Base-by-base conservation (phyloP, 805 yeast species). In the Barnettozyma wickerhamii region DNA sequence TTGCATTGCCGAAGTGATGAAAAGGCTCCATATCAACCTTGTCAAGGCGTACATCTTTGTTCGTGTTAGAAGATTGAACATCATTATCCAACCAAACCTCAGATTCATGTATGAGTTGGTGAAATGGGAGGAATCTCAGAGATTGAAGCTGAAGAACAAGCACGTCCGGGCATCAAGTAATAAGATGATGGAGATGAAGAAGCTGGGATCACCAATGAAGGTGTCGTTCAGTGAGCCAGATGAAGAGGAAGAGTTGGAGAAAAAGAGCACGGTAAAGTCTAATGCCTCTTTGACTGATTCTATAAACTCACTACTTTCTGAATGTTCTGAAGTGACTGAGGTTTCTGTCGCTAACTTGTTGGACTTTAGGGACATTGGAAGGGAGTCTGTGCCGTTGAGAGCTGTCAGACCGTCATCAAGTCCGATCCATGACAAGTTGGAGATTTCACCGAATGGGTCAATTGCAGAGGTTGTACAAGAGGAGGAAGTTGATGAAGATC, bases 1-100 rank as follows among this genome's bases (percentile, higher is more conserved):
- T 10, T 91, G 95, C 51, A 91, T 91, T 50, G 96, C 96, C 1
- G 97, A 89, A 57, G 91, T 87, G 29, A 90, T 91, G 96, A 75
- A 77, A 50, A 64, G 95, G 30, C 63, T 84, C 39, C 64, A 75
- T 13, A 65, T 87, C 40, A 75, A 78, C 32, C 64, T 91, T 21
- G 80, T 93, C 2, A 68, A 81, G 24, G 96, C 98, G 0, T 91
- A 90, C 55, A 63, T 90, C 32, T 88, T 71, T 63, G 96, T 89
- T n/a, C 71, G 97, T 31, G 96, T 88, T 4, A 69, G 96, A 38
- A 69, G 98, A 39, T 71, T 91, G 54, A 91, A 91, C 60, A 90
- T 91, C 43, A 87, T 91, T 24, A 91, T 91, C 48, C 98, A 91
- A 62, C 98, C 98, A 12, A 91, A 89, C 59, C 67, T 91, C 58